phyloP scores from a whole-genome alignment of 2,329 filamentous ascomycete genomes.

The Hypoxylon sp. region DNA sequence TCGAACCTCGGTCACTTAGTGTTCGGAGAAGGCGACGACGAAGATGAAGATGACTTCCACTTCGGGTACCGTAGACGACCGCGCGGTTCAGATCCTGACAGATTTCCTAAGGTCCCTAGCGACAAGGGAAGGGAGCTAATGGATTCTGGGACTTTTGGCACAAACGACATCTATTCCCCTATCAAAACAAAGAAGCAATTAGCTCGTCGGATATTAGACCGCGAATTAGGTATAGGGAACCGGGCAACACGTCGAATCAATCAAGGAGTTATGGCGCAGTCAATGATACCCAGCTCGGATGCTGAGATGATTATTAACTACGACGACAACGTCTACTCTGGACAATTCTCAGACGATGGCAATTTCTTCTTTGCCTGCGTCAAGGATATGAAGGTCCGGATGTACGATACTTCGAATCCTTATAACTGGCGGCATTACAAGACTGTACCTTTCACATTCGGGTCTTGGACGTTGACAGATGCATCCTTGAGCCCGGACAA shows the following conservation, averaged over 20 bases:
- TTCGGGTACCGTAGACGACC: conserved; percentile 63
- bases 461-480: conserved; percentile 97
- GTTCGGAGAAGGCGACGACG: conserved; percentile 55
- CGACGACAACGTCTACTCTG: conserved; percentile 88
- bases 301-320: conserved; percentile 93
- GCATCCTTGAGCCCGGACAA: conserved; percentile 93
- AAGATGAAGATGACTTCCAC: conserved; percentile 52
- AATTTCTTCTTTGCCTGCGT: conserved; percentile 96
- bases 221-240: conserved; percentile 82
- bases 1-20: conserved; percentile 57
- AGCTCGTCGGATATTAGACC: conserved; percentile 80
- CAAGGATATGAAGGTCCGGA: conserved; percentile 93
- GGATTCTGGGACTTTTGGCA: conserved; percentile 85
- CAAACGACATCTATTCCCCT: conserved; percentile 66
- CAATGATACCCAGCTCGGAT: conserved; percentile 81
- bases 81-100: conserved; percentile 64
- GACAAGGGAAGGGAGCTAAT: conserved; percentile 83
- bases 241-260: conserved; percentile 73
- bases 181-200: conserved; percentile 72
- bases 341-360: conserved; percentile 96
- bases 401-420: conserved; percentile 98
- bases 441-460: conserved; percentile 86
- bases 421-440: conserved; percentile 98
- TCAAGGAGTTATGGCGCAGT: conserved; percentile 77
- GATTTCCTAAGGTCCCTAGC: conserved; percentile 88